Evolutionary conservation across 148 eudicot genomes (phyloP), one percentile per base, ranked within the genome.

Genomic region (Vaccinium vitisidaea): DNA sequence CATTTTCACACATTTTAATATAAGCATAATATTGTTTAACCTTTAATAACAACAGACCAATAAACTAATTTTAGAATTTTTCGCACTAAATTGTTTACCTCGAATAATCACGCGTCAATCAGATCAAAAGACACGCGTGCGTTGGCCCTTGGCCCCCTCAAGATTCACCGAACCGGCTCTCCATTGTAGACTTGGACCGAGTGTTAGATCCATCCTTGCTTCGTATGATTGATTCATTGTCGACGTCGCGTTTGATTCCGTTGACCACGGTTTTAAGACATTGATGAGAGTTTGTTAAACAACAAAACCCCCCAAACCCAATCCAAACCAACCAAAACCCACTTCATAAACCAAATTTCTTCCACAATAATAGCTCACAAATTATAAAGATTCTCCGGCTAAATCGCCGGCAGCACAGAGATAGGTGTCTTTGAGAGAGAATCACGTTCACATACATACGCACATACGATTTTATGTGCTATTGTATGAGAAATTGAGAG

Each of bases 401-500:
- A 48, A 11, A 9, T n/a, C 56, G 80, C 80, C 80, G 79, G 56
- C 36, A 39, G 39, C 32, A 6, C 15, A 49, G 52, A 76, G 8
- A 49, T 55, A 49, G 30, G 12, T 14, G 10, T 73, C 15, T 9
- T 16, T 2, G 53, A 46, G 53, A 75, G 78, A n/a, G 30, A 75
- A 48, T 46, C 55, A 48, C 15, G 49, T 10, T 48, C 13, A 49
- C 25, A 48, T 39, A 75, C 23, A 75, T 6, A 32, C 19, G 15
- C 13, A 70, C 5, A 30, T 13, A 74, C 5, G 9, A 21, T 19
- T 53, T 6, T 75, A 43, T 54, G 39, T 67, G 15, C 73, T 12
- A 6, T 67, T 67, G 73, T 67, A 59, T 59, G 81, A 65, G 63
- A 52, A 63, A 49, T 65, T 84, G 82, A 84, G 65, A 19, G 52